Base-by-base conservation (phyloP, 352 stramenopile genomes). In the Pythium oligandrum region DNA sequence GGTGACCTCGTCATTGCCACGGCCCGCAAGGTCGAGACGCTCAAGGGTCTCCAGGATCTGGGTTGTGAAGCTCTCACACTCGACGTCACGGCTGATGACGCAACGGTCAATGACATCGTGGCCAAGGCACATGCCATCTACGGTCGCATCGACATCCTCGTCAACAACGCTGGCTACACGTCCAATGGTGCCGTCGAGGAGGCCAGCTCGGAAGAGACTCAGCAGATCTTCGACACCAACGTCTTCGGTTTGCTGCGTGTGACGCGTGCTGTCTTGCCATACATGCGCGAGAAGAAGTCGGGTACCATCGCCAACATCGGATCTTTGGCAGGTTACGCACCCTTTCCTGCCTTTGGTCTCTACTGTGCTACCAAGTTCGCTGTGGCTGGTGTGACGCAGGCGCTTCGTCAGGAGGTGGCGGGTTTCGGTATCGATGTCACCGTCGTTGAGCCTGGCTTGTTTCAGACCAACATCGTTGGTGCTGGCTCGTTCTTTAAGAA, bases 321-420 rank as follows among this genome's bases (percentile, higher is more conserved):
- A n/a, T n/a, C 4, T 82, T 78, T 34, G 71, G 71, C 39, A 11
- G 71, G 69, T 1, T 74, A 66, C 44, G 64, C 43, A 34, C 53
- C 56, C 0, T 60, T 68, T 7, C 65, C 65, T 0, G 58, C 51
- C 6, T 64, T 66, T n/a, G 63, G 68, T 11, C 44, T 77, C 35
- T 78, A 81, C 44, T 59, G 61, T 30, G 65, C 66, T 3, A 66
- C 66, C 5, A 79, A 79, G 11, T 75, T 76, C 53, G 70, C 70
- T 6, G 44, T 76, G 1, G 70, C 67, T 4, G 66, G 66, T 10
- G 48, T 79, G 26, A 63, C 67, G 0, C 33, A 76, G 55, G 57
- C 64, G 7, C 42, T 79, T 26, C 61, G 56, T 7, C 40, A 50
- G 30, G 70, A 79, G 43, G 51, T 79, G 0, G 57, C 63, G 46